Evolutionary conservation across 2,329 filamentous ascomycete species (phyloP).

Genomic region (Penicillium sp.): DNA sequence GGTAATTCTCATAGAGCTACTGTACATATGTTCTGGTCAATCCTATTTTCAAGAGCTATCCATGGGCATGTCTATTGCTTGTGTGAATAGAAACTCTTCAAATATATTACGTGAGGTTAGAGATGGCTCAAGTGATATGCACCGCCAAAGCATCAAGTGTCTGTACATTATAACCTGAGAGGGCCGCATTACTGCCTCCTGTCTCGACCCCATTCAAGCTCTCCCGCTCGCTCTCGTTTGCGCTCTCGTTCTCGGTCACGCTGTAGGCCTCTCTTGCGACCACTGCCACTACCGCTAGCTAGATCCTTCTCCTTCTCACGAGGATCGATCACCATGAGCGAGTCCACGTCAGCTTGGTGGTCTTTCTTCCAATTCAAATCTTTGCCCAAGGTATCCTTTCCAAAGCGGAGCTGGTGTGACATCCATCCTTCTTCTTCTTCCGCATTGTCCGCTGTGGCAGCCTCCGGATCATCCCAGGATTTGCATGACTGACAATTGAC

Average conservation of each 20-base stretch:
- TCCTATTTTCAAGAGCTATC: neutral
- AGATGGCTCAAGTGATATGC: neutral
- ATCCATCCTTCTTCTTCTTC: conserved; percentile 71
- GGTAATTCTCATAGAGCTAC: neutral
- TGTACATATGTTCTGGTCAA: neutral
- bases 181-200: conserved; percentile 1
- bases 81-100: neutral
- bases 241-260: conserved; percentile 40
- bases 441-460: conserved; percentile 48
- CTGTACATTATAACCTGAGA: neutral
- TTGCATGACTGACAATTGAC: conserved; percentile 90
- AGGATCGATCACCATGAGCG: conserved; percentile 88
- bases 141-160: neutral
- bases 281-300: conserved; percentile 59
- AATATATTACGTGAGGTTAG: neutral
- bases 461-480: conserved; percentile 67
- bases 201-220: conserved; percentile 38
- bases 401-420: conserved; percentile 80
- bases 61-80: too few species aligned
- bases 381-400: conserved; percentile 86
- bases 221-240: conserved; percentile 33
- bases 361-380: conserved; percentile 86
- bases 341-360: conserved; percentile 72
- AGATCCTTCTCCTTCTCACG: conserved; percentile 76
- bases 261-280: conserved; percentile 55